Percentiles rank a stretch among this genome's conserved stretches.
Conservation (phyloP, 495 filamentous ascomycete genomes). For the Gamarada debralockiae region DNA sequence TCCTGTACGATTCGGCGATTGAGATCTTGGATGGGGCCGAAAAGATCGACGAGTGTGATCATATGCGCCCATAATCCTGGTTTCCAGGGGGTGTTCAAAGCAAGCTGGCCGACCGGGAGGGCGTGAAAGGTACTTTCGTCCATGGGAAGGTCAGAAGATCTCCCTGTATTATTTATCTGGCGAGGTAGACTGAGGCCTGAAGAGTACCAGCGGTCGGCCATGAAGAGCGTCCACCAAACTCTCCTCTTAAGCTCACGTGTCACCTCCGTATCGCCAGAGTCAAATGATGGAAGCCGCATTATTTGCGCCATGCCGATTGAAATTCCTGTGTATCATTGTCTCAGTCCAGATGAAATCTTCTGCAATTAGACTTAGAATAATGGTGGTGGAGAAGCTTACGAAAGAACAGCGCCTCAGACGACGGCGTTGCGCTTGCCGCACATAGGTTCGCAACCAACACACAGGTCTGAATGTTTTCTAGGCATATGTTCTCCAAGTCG, state of each 20-base stretch:
- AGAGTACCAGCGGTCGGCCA: slow-evolving; percentile 8
- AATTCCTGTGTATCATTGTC: slow-evolving; percentile 4
- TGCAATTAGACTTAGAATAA: too few relatives aligned
- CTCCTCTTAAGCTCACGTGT: background rate
- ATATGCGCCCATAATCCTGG: slow-evolving; percentile 7
- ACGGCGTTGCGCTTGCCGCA: background rate
- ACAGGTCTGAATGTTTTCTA: slow-evolving; percentile 10
- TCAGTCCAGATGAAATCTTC: background rate
- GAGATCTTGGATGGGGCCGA: slow-evolving; percentile 6
- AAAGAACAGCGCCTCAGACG: slow-evolving; percentile 9
- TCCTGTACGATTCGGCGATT: slow-evolving; percentile 1
- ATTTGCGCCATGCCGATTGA: slow-evolving; percentile 4
- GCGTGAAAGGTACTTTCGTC: slow-evolving; percentile 3
- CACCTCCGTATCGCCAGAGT: background rate
- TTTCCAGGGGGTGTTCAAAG: background rate
- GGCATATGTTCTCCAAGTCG: slow-evolving; percentile 6
- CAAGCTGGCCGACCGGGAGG: background rate
- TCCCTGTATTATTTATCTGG: background rate
- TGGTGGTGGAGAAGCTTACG: background rate
- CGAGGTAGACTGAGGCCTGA: slow-evolving; percentile 3
- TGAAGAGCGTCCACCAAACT: slow-evolving; percentile 10
- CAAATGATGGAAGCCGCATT: background rate
- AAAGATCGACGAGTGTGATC: slow-evolving; percentile 4
- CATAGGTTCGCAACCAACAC: slow-evolving; percentile 7
- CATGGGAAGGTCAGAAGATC: slow-evolving; percentile 1